These are phyloP conservation scores for Exsudoporus frostii DNA, from an alignment of 768 basidiomycete species.

Conservation along the genomic window DNA sequence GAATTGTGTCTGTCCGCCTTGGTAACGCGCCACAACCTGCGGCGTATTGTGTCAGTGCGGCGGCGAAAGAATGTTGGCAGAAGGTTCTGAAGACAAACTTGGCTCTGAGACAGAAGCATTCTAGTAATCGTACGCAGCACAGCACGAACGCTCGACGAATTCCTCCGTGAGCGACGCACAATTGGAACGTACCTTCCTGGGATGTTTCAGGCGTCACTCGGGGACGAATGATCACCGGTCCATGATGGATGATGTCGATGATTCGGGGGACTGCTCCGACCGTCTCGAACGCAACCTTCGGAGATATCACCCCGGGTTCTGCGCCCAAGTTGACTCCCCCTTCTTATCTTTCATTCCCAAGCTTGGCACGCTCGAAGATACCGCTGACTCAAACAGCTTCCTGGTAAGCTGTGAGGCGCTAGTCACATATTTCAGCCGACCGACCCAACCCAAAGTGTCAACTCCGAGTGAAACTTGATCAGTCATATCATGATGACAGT, in stretches of 20 bases:
- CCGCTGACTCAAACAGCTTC: background rate
- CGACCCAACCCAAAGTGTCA: background rate
- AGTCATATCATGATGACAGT: background rate
- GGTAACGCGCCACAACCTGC: constrained; percentile 1
- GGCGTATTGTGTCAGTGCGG: background rate
- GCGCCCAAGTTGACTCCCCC: background rate
- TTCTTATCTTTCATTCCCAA: background rate
- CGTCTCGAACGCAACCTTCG: background rate
- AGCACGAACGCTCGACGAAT: background rate
- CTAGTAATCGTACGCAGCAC: background rate
- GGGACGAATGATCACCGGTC: background rate
- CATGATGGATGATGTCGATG: background rate
- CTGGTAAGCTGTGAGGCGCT: background rate
- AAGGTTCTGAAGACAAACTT: background rate
- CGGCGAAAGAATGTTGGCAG: background rate
- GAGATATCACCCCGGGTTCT: background rate
- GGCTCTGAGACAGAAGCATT: background rate
- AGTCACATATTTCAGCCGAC: background rate
- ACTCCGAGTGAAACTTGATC: background rate
- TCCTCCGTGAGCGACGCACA: background rate
- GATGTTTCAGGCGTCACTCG: background rate
- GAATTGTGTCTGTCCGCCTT: background rate
- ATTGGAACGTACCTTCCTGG: background rate
- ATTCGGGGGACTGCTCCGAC: background rate
- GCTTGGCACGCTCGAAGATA: background rate